Evolutionary conservation across 208 protist genomes (phyloP).

Genomic region (Trypanosomatidae sp.): DNA sequence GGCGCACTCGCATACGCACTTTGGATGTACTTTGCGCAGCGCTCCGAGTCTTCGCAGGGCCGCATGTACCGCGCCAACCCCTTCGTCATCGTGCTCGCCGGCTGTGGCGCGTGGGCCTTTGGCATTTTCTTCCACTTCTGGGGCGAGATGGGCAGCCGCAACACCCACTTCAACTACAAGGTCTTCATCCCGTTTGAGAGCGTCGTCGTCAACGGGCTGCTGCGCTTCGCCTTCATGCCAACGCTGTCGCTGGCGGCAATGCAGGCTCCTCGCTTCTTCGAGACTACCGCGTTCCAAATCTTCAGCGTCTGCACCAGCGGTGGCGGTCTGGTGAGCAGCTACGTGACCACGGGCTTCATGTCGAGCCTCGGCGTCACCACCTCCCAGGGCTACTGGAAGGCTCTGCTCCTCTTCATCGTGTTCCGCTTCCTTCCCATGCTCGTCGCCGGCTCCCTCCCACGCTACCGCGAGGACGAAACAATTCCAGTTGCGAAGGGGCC

Average conservation of each 20-base stretch:
- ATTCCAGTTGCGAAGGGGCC: constrained; percentile 1
- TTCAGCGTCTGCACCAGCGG: constrained; percentile 25
- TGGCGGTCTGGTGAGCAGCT: constrained; percentile 16
- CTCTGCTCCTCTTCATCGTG: constrained; percentile 21
- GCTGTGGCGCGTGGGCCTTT: constrained; percentile 27
- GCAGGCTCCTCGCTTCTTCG: constrained; percentile 29
- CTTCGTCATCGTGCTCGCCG: constrained; percentile 32
- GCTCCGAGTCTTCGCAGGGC: constrained; percentile 15
- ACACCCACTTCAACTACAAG: constrained; percentile 24
- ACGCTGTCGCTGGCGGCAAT: constrained; percentile 35
- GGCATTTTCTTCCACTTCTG: constrained; percentile 31
- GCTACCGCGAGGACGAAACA: constrained; percentile 26
- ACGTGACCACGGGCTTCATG: constrained; percentile 15
- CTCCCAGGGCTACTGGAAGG: constrained; percentile 28
- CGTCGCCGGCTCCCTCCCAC: constrained; percentile 12
- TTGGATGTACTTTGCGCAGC: constrained; percentile 39
- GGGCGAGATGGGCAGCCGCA: constrained; percentile 23
- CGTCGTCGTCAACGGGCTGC: constrained; percentile 14
- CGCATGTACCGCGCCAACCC: constrained; percentile 16
- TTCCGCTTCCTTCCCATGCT: constrained; percentile 30
- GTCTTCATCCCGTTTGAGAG: constrained; percentile 39
- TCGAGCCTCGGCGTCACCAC: constrained; percentile 12
- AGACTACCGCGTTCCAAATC: constrained; percentile 35
- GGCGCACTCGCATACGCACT: constrained; percentile 25
- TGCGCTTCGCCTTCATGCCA: constrained; percentile 49